Conservation (phyloP, 495 filamentous ascomycete species). For the Alectoria sarmentosa region DNA sequence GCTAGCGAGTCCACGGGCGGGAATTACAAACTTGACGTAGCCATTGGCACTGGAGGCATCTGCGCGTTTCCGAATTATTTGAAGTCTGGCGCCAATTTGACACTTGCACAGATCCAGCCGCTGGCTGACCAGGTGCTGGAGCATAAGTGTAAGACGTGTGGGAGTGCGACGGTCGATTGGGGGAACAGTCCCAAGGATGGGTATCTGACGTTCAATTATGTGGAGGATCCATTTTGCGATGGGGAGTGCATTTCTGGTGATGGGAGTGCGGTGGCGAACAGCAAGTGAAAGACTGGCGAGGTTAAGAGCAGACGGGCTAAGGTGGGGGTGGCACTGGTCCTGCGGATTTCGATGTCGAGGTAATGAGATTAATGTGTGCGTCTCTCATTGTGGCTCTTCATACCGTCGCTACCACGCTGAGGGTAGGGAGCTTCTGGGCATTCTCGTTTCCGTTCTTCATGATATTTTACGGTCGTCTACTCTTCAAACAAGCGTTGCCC, state of each 20-base stretch:
- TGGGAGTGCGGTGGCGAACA: not conserved
- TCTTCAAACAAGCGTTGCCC: not conserved
- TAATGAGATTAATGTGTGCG: not conserved
- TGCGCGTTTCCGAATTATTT: not conserved
- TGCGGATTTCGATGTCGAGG: not conserved
- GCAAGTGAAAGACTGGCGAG: not conserved
- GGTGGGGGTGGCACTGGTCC: not conserved
- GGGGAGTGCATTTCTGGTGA: not conserved
- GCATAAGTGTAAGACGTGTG: not conserved
- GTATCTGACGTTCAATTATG: not conserved
- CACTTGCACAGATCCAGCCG: not conserved
- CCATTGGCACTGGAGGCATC: not conserved
- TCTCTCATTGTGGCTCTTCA: not conserved
- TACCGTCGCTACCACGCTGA: not conserved
- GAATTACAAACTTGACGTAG: not conserved
- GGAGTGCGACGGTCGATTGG: not conserved
- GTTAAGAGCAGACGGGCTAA: not conserved
- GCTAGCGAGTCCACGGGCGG: not conserved
- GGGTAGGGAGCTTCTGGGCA: not conserved
- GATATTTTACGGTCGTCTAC: not conserved
- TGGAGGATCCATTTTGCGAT: not conserved
- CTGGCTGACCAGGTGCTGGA: slow-evolving; percentile 1
- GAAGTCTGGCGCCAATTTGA: not conserved
- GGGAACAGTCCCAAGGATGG: not conserved
- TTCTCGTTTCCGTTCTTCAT: not conserved